Evolutionary conservation across 768 basidiomycete species (phyloP), one percentile per base, ranked within the genome.

Genomic region (Suillus occidentalis): DNA sequence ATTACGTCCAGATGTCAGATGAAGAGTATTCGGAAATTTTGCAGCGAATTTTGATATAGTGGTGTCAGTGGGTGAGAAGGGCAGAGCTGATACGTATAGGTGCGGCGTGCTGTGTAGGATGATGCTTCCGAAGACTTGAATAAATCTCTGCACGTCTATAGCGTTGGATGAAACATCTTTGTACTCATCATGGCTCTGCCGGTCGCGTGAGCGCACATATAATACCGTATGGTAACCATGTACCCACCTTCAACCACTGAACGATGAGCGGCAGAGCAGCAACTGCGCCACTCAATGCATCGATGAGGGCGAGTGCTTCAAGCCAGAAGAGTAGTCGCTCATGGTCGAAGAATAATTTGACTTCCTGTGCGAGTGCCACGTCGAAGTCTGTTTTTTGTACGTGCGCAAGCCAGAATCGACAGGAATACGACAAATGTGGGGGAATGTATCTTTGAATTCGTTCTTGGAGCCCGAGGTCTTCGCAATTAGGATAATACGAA

Each of bases 401-500:
- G 55, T 68, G 68, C 22, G 45, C 39, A 22, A 36, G 45, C 68
- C 68, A 68, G 37, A 57, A 68, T 18, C 47, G 68, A 43, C 60
- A 68, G 25, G 63, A 53, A 58, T 69, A 67, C 28, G 52, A 62
- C 3, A 69, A 43, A 47, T 61, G 45, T 16, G 16, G 31, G 8
- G 68, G 16, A 6, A 67, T 67, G 47, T 28, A 52, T n/a, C 18
- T 49, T 22, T 62, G 6, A 7, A 67, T 12, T 20, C 63, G 60
- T 40, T 39, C 60, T 34, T 6, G 25, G 31, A 55, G 36, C 28
- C 28, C 55, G 1, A 20, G 28, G 20, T 77, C 62, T 22, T 79
- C 70, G 18, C 55, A 40, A 63, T 81, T 78, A 10, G 45, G 66
- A 6, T 69, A 25, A 61, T 74, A 72, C 3, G 79, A 79, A 14